Evolutionary conservation across 768 basidiomycete species (phyloP).

Genomic region (Glaciozyma antarctica): DNA sequence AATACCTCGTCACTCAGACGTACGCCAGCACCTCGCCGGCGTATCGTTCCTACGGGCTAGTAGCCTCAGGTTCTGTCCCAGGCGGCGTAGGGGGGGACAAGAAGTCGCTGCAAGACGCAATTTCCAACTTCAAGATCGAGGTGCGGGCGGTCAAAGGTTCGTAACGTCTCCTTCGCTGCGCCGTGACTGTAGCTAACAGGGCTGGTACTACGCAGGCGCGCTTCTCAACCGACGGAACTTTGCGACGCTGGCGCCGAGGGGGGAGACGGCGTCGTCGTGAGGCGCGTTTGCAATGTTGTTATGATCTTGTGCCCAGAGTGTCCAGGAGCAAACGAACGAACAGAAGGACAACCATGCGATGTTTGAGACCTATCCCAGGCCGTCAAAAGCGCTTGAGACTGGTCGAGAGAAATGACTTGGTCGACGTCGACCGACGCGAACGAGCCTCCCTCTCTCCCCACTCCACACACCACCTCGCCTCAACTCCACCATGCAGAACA

Average conservation of each 20-base stretch:
- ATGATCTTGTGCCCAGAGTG: too few relatives aligned
- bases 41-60: conserved; percentile 6
- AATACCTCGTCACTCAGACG: conserved; percentile 20
- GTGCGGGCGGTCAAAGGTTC: conserved; percentile 24
- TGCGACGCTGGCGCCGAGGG: conserved; percentile 1
- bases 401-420: neutral
- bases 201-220: neutral
- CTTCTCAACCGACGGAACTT: conserved; percentile 18
- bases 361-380: too few relatives aligned
- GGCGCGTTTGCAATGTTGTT: neutral
- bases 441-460: neutral
- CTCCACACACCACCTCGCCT: neutral
- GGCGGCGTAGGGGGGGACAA: conserved; percentile 1
- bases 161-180: neutral
- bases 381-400: too few relatives aligned
- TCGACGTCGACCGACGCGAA: too few relatives aligned
- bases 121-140: conserved; percentile 18
- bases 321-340: too few relatives aligned
- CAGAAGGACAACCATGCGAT: too few relatives aligned
- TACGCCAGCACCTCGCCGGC: conserved; percentile 6
- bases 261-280: neutral
- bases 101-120: conserved; percentile 9
- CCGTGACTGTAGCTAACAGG: neutral
- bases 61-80: too few relatives aligned
- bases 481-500: neutral